Percentiles rank a stretch among this genome's conserved stretches.
These are phyloP conservation scores for Hanseniaspora hatyaiensis DNA, from an alignment of 805 yeast species.

Conservation along the genomic window DNA sequence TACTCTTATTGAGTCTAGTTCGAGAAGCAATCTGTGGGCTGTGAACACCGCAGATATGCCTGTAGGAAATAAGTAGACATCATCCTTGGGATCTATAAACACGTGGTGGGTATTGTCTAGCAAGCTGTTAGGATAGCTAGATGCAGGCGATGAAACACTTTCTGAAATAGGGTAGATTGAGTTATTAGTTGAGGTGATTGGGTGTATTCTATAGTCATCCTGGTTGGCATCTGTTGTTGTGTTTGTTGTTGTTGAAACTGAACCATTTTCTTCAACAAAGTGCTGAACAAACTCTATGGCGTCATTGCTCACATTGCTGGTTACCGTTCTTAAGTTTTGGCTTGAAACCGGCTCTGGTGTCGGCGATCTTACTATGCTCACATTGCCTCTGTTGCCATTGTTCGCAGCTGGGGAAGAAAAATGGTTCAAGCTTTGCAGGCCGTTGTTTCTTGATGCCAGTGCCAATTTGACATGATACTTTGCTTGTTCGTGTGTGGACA, in stretches of 20 bases:
- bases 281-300: constrained; percentile 17
- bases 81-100: constrained; percentile 36
- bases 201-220: not conserved
- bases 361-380: not conserved
- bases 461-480: constrained; percentile 49
- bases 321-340: not conserved
- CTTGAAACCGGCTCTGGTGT: not conserved
- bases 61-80: constrained; percentile 73
- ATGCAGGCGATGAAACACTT: not conserved
- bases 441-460: not conserved
- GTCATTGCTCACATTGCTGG: not conserved
- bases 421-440: constrained; percentile 16
- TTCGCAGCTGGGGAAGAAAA: constrained; percentile 11
- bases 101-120: not conserved
- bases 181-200: not conserved
- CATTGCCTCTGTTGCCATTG: not conserved
- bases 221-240: not conserved
- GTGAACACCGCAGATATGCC: constrained; percentile 90
- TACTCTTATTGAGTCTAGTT: constrained; percentile 29
- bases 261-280: constrained; percentile 14
- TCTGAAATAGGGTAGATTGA: not conserved
- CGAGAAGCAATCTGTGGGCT: constrained; percentile 52
- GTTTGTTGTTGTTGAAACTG: constrained; percentile 14
- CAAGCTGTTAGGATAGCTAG: not conserved
- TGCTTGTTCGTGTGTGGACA: constrained; percentile 64